Evolutionary conservation across 2,329 filamentous ascomycete genomes (phyloP), one percentile per base, ranked within the genome.

Genomic region (Apiospora sp.): DNA sequence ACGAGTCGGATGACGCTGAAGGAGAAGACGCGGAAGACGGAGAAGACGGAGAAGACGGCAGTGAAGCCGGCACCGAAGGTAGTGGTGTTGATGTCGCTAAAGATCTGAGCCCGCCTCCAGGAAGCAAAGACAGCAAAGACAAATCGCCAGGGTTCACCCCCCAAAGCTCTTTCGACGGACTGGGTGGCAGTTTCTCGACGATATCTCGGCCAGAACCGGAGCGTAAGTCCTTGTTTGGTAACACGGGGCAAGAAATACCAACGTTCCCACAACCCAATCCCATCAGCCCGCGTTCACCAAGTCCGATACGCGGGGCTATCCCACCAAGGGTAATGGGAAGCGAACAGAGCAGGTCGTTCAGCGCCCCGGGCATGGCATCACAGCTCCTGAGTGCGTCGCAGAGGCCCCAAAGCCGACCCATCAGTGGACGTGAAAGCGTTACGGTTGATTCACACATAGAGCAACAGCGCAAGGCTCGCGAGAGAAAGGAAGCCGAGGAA

Each of bases 261-360:
- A 74, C 87, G 34, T 88, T 93, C 71, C 84, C 89, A 13, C 89
- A 88, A 46, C 84, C 88, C 34, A 86, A 81, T 46, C 84, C 83
- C 27, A 84, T 85, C n/a, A 92, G 89, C 75, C 92, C 92, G 67
- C 89, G 92, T 48, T 94, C 93, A 13, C 92, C 93, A 1, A 95
- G 93, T 75, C 93, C 93, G 1, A 83, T 93, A 37, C 89, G 92
- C 46, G 85, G 86, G 70, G 86, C 89, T 54, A 82, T 90, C 43
- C 89, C 90, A 44, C 81, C 84, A 73, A 85, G 87, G 76, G 77
- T 88, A 41, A 76, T 86, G 7, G 82, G 86, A 71, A 82, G 85
- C 30, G 89, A 91, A 43, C 81, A 84, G 1, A 82, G 84, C 16
- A 86, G 90, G 70, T 91, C 90, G 1, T 87, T 91, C 51, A 91